Conservation (phyloP, 257 asterid genomes). For the Solanum pinnatisectum region DNA sequence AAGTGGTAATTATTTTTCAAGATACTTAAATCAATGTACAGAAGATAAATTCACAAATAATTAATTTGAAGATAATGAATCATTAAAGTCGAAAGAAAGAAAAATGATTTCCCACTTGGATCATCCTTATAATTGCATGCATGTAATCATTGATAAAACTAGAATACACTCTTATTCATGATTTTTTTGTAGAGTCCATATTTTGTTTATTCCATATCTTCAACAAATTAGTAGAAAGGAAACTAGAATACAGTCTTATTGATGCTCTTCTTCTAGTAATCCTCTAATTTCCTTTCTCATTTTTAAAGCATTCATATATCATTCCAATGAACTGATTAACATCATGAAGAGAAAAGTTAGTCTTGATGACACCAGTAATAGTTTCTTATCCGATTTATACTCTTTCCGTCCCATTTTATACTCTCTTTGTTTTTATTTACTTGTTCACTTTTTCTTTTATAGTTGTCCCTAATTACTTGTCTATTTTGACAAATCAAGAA, state of each 20-base stretch:
- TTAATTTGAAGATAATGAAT: background rate
- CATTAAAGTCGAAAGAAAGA: background rate
- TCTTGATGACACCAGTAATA: background rate
- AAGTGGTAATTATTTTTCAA: background rate
- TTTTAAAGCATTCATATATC: background rate
- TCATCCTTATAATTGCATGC: slow-evolving; percentile 1
- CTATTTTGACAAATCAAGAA: too few relatives aligned
- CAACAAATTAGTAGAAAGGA: background rate
- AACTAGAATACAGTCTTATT: background rate
- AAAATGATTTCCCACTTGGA: background rate
- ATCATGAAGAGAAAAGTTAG: background rate
- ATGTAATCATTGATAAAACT: background rate
- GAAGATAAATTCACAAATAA: background rate
- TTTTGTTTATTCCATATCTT: background rate
- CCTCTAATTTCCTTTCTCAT: background rate
- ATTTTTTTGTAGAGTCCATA: background rate
- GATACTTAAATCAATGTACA: background rate
- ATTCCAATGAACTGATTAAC: background rate
- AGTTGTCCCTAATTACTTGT: too few relatives aligned
- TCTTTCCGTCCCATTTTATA: background rate
- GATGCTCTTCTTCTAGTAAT: background rate
- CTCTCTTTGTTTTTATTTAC: too few relatives aligned
- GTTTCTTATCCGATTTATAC: background rate
- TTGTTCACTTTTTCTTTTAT: too few relatives aligned
- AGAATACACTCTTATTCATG: background rate